Evolutionary conservation across 768 basidiomycete species (phyloP), one percentile per base, ranked within the genome.

Genomic region (Amanita brunnescens): DNA sequence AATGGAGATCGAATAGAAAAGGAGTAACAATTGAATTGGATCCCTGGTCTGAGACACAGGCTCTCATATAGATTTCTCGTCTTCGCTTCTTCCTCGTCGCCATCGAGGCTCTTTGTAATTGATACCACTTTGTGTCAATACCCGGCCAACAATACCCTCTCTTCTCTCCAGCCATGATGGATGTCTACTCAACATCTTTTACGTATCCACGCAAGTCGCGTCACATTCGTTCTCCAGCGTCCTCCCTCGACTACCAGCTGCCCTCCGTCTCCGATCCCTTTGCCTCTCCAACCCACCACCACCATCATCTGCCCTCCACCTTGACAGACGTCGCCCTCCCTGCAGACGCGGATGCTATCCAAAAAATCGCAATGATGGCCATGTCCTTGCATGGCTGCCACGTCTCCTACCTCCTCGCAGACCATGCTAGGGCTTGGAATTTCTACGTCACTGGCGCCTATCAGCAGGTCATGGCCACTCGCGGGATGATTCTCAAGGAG

Each of bases 161-260:
- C 57, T 57, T 50, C 58, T 52, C 49, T 52, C 54, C 57, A 55
- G 50, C 58, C 63, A 50, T 60, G 64, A 94, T 96, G 93, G 93
- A 96, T 67, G 81, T 94, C 65, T 95, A 94, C 79, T 89, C 91
- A 50, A 89, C 90, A 59, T 89, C 91, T 62, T 94, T 96, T 77
- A 85, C 85, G 59, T 87, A 88, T 72, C 91, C 91, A 62, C 86
- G 88, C 73, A 77, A 85, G 66, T 78, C 84, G 64, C 83, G 83
- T 63, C 78, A 79, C 69, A 70, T 75, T 72, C 80, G 77, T 69
- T 79, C 82, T 53, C 70, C 78, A 49, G 68, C 79, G 58, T 77
- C 79, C 49, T 77, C 83, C 54, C 72, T 84, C 71, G 83, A 87
- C 67, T 78, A 79, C 60, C 71, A 74, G 49, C 65, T 66, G 60